Evolutionary conservation across 179 eudicot species (phyloP).

Genomic region (Heliamphora pulchella): DNA sequence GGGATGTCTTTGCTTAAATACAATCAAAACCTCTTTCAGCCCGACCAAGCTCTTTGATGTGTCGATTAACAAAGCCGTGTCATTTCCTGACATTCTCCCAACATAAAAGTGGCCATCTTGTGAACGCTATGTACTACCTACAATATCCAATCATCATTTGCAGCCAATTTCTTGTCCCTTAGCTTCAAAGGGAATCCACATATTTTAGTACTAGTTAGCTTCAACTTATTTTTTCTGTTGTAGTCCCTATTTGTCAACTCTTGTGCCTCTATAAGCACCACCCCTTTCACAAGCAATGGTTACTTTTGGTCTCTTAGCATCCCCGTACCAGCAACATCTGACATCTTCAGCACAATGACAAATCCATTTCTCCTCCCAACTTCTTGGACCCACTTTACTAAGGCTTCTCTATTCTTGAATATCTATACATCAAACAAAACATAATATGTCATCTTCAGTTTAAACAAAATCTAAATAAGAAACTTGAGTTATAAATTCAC

Average conservation of each 20-base stretch:
- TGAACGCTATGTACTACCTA: not conserved
- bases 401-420: not conserved
- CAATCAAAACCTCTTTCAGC: not conserved
- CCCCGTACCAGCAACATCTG: not conserved
- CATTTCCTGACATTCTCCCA: not conserved
- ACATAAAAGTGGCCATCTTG: not conserved
- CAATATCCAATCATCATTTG: not conserved
- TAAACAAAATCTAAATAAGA: no score
- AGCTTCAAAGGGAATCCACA: not conserved
- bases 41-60: not conserved
- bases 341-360: not conserved
- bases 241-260: not conserved
- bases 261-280: not conserved
- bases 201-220: not conserved
- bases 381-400: not conserved
- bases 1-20: not conserved
- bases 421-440: not conserved
- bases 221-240: not conserved
- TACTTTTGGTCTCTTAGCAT: not conserved
- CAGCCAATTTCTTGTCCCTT: not conserved
- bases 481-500: no score
- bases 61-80: not conserved
- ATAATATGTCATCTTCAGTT: no score
- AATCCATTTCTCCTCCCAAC: not conserved
- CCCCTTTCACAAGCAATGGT: not conserved